Evolutionary conservation across 106 monocot species (phyloP).

Genomic region (Acanthochlamys bracteata): DNA sequence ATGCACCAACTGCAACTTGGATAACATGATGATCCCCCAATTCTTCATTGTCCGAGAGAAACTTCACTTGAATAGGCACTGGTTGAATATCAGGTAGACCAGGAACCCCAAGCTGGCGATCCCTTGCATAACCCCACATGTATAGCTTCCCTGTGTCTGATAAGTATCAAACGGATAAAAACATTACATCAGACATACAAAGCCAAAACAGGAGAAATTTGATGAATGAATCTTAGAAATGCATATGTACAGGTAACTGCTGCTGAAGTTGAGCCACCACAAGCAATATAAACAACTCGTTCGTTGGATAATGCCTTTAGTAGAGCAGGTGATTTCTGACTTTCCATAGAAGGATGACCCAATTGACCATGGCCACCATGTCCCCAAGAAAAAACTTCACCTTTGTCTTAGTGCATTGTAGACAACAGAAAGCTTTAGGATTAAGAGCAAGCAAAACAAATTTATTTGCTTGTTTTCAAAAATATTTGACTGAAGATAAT

Average conservation of each 20-base stretch:
- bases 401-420: conserved; percentile 40
- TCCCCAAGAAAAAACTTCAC: conserved; percentile 94
- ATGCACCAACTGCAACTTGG: conserved; percentile 76
- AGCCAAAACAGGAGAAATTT: not conserved
- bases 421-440: not conserved
- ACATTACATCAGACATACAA: not conserved
- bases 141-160: conserved; percentile 75
- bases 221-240: not conserved
- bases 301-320: conserved; percentile 58
- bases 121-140: conserved; percentile 96
- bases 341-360: conserved; percentile 59
- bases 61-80: conserved; percentile 71
- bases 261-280: conserved; percentile 96
- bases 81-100: conserved; percentile 61
- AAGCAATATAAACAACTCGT: conserved; percentile 53
- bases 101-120: conserved; percentile 81
- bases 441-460: not conserved
- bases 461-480: too few relatives aligned
- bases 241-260: conserved; percentile 64
- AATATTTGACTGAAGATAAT: too few relatives aligned
- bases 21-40: conserved; percentile 63
- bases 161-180: not conserved
- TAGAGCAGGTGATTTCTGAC: conserved; percentile 52
- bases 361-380: conserved; percentile 96
- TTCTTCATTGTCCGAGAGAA: conserved; percentile 55